Conservation (phyloP, 106 monocot species). For the Dioscorea zingiberensis region DNA sequence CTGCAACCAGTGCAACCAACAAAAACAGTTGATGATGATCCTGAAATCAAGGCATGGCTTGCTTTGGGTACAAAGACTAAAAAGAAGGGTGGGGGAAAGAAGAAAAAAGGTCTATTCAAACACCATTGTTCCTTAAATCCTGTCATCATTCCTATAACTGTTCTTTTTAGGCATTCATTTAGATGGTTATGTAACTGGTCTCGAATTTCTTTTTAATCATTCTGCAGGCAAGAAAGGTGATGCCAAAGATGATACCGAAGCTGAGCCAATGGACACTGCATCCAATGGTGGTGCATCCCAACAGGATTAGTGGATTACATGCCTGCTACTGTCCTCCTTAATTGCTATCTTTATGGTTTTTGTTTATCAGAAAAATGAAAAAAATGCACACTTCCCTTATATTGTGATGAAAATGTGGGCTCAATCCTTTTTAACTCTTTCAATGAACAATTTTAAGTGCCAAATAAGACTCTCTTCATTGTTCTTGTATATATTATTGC, state of each 20-base stretch:
- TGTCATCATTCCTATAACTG: background rate
- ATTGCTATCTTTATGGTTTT: background rate
- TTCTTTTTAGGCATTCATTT: background rate
- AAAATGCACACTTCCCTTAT: background rate
- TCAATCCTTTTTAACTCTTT: too few species aligned
- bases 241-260: conserved; percentile 11
- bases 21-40: conserved; percentile 55
- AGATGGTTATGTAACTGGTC: background rate
- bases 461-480: too few species aligned
- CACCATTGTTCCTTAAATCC: background rate
- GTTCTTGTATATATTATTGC: too few species aligned
- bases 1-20: conserved; percentile 74
- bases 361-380: background rate
- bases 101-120: conserved; percentile 54
- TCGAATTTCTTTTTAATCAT: background rate
- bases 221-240: conserved; percentile 35
- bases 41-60: conserved; percentile 93
- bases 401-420: background rate
- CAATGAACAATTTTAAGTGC: too few species aligned
- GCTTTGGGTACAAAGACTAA: conserved; percentile 84
- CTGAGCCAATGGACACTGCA: conserved; percentile 34
- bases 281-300: conserved; percentile 7
- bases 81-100: conserved; percentile 95
- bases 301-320: background rate
- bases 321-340: background rate